Evolutionary conservation across 371 early-diverging fungal genomes (phyloP).

Genomic region (Circinella minor): DNA sequence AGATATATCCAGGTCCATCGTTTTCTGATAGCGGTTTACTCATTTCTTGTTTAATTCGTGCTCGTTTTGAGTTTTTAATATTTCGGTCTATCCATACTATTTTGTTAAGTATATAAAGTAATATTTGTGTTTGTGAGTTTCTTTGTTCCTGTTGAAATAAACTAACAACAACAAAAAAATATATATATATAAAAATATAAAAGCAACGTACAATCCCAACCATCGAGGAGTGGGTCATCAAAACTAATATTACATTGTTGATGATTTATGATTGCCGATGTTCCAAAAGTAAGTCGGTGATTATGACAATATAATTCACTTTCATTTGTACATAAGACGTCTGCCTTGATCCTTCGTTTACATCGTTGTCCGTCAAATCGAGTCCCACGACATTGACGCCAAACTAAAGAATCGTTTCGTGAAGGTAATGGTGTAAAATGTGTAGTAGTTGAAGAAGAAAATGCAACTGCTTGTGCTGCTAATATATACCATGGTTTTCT

Average conservation of each 20-base stretch:
- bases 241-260: neutral
- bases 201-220: slow-evolving; percentile 21
- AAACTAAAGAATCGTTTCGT: neutral
- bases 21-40: slow-evolving; percentile 45
- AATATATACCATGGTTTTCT: slow-evolving; percentile 7
- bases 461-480: slow-evolving; percentile 1
- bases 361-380: slow-evolving; percentile 24
- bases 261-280: neutral
- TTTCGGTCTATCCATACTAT: slow-evolving; percentile 36
- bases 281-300: slow-evolving; percentile 5
- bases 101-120: neutral
- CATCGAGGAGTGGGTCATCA: slow-evolving; percentile 14
- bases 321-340: slow-evolving; percentile 13
- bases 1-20: slow-evolving; percentile 59
- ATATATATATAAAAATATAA: neutral
- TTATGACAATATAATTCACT: slow-evolving; percentile 14
- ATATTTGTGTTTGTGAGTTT: too few relatives aligned
- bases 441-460: neutral
- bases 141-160: neutral
- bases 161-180: too few relatives aligned
- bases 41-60: slow-evolving; percentile 39
- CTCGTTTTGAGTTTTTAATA: slow-evolving; percentile 10
- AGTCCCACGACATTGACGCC: slow-evolving; percentile 20
- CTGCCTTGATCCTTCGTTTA: slow-evolving; percentile 13
- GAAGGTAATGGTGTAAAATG: neutral